Evolutionary conservation across 345 rosid species (phyloP).

Genomic region (Arabis hirsuta): DNA sequence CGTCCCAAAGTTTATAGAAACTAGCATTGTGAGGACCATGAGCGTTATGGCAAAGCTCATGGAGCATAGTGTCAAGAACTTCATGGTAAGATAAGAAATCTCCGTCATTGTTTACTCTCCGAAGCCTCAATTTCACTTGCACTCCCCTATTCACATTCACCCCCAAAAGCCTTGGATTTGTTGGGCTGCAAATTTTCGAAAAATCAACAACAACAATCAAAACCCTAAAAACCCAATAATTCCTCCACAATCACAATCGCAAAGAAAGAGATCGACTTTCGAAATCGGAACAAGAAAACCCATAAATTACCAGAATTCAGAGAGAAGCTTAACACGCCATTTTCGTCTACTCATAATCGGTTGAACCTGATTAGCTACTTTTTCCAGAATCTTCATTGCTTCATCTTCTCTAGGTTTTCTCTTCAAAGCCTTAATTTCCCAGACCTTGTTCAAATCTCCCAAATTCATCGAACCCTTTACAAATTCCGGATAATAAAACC

Average conservation of each 20-base stretch:
- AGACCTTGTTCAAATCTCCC: conserved; percentile 67
- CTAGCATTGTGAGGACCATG: conserved; percentile 85
- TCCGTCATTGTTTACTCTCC: conserved; percentile 65
- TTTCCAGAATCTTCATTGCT: conserved; percentile 66
- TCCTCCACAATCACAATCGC: no score
- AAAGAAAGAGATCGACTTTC: no score
- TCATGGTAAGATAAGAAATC: conserved; percentile 71
- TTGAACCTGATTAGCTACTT: conserved; percentile 63
- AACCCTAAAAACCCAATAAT: conserved; percentile 3
- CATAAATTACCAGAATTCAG: conserved; percentile 44
- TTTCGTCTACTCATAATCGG: conserved; percentile 50
- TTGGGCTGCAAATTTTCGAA: conserved; percentile 57
- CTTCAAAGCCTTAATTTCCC: conserved; percentile 76
- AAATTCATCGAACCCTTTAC: conserved; percentile 30
- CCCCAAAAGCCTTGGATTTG: conserved; percentile 69
- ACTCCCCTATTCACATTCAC: conserved; percentile 75
- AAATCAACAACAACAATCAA: not conserved
- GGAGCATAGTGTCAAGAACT: conserved; percentile 94
- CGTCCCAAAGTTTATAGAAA: conserved; percentile 96
- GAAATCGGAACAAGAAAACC: not conserved
- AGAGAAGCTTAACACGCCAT: conserved; percentile 59
- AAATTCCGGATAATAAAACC: not conserved
- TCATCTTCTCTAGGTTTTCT: conserved; percentile 65
- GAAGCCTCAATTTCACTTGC: conserved; percentile 76
- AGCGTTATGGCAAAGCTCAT: conserved; percentile 87